These are phyloP conservation scores for Gossypium raimondii DNA, from an alignment of 345 rosid species.

Conservation along the genomic window DNA sequence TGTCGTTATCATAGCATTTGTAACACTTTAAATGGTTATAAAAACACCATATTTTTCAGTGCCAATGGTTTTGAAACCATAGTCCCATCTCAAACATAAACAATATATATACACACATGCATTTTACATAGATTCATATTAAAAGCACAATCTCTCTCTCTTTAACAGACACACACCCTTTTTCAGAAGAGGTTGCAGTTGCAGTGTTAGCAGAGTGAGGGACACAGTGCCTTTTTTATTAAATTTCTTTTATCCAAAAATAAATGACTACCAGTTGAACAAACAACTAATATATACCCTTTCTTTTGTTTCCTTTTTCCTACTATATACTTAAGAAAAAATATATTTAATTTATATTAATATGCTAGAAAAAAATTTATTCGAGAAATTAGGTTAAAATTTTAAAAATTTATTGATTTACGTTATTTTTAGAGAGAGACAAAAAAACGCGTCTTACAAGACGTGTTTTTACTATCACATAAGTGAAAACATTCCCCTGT, in stretches of 20 bases:
- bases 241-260: conserved; percentile 12
- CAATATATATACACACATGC: conserved; percentile 11
- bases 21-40: conserved; percentile 36
- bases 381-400: too few relatives aligned
- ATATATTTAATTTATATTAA: too few relatives aligned
- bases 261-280: conserved; percentile 12
- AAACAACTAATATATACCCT: background rate
- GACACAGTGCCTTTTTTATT: conserved; percentile 26
- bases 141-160: background rate
- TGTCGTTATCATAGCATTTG: conserved; percentile 53
- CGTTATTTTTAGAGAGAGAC: too few relatives aligned
- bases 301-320: background rate
- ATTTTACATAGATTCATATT: background rate
- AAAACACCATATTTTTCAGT: conserved; percentile 69
- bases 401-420: too few relatives aligned
- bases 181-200: conserved; percentile 33
- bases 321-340: too few relatives aligned
- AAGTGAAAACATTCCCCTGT: accelerated
- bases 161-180: conserved; percentile 18
- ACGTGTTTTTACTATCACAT: accelerated
- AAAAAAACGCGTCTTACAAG: accelerated
- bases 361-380: too few relatives aligned
- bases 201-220: conserved; percentile 20
- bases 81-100: conserved; percentile 52
- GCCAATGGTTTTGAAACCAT: conserved; percentile 47